A percentile compares a stretch with the other conserved stretches of the same genome.
phyloP scores from a whole-genome alignment of 2,329 filamentous ascomycete species.

The Aspergillus sp. region DNA sequence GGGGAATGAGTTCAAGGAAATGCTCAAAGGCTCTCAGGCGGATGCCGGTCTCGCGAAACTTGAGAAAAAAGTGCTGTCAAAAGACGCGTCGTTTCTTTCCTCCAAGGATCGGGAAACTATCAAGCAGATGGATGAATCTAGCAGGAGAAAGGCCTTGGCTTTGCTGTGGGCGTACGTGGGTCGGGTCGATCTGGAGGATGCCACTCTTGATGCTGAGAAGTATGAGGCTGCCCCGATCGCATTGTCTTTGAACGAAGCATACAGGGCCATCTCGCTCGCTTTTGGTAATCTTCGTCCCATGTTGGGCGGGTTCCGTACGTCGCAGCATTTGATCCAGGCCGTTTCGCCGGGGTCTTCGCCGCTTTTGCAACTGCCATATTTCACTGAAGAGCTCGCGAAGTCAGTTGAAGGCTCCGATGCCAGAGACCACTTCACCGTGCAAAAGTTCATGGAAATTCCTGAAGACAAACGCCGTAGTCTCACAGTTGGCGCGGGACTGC shows the following conservation, averaged over 20 bases:
- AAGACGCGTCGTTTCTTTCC: conserved; percentile 52
- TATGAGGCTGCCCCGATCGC: conserved; percentile 75
- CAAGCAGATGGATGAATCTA: conserved; percentile 69
- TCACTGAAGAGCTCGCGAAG: conserved; percentile 55
- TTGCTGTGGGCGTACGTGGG: conserved; percentile 93
- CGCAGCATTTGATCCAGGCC: conserved; percentile 85
- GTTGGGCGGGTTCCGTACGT: conserved; percentile 69
- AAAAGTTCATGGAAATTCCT: conserved; percentile 80
- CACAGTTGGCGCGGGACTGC: conserved; percentile 59
- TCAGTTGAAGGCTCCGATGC: conserved; percentile 49
- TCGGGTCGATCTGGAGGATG: conserved; percentile 74
- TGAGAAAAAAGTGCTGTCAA: conserved; percentile 67
- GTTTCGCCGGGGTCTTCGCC: conserved; percentile 75
- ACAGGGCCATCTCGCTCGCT: conserved; percentile 76
- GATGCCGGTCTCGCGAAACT: conserved; percentile 75
- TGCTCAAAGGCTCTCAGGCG: conserved; percentile 67
- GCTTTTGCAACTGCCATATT: conserved; percentile 82
- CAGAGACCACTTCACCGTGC: conserved; percentile 67
- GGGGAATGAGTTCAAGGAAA: conserved; percentile 73
- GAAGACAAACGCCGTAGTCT: conserved; percentile 64
- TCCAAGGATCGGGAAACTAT: conserved; percentile 68
- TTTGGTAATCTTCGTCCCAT: conserved; percentile 79
- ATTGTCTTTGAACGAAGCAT: conserved; percentile 74
- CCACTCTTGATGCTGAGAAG: conserved; percentile 59
- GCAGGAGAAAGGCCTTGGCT: conserved; percentile 75